These are phyloP conservation scores for Penicillium hesseltinei DNA, from an alignment of 2,329 filamentous ascomycete genomes.

Conservation along the genomic window DNA sequence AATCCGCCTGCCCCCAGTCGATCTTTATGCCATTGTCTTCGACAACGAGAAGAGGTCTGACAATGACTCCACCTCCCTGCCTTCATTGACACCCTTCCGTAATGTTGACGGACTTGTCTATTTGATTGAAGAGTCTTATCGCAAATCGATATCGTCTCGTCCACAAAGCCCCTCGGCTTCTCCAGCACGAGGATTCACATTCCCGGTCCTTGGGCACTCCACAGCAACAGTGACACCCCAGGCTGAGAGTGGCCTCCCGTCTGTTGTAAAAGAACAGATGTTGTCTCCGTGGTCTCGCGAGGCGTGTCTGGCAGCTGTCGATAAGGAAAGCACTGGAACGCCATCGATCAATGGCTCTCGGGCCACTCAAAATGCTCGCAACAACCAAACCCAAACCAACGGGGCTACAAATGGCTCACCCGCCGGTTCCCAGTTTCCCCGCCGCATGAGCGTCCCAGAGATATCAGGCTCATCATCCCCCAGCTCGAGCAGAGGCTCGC, in stretches of 20 bases:
- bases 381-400: constrained; percentile 30
- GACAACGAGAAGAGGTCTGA: constrained; percentile 41
- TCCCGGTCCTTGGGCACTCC: constrained; percentile 58
- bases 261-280: constrained; percentile 70
- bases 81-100: constrained; percentile 69
- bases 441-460: constrained; percentile 40
- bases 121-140: constrained; percentile 70
- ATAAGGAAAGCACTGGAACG: constrained; percentile 65
- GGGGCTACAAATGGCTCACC: constrained; percentile 33
- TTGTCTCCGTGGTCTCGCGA: constrained; percentile 78
- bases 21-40: constrained; percentile 60
- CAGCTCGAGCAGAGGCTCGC: constrained; percentile 44
- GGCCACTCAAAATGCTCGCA: constrained; percentile 47
- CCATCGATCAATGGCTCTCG: constrained; percentile 75
- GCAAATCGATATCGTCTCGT: constrained; percentile 59
- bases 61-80: constrained; percentile 46
- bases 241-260: constrained; percentile 60
- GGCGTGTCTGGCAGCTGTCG: constrained; percentile 64
- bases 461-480: constrained; percentile 33
- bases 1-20: constrained; percentile 67
- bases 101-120: constrained; percentile 70
- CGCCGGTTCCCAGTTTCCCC: constrained; percentile 31
- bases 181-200: constrained; percentile 62
- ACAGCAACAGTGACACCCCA: constrained; percentile 33
- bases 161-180: constrained; percentile 68